Evolutionary conservation across 495 filamentous ascomycete species (phyloP).

Genomic region (Podospora anserina): DNA sequence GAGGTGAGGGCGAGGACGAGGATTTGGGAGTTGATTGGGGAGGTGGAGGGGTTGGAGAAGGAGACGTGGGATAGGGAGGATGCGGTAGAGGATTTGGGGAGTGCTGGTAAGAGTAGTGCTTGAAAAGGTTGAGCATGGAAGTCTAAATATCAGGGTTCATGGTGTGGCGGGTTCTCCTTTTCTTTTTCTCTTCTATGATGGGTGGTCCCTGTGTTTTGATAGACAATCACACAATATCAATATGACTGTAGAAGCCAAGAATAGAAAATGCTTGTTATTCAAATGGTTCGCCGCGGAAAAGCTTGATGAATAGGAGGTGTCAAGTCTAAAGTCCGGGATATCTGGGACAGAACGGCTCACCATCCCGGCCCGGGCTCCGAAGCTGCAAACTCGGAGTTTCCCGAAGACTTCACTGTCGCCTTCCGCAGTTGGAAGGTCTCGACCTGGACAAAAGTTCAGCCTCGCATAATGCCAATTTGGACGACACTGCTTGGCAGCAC

Average conservation of each 20-base stretch:
- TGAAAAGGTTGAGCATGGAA: constrained; percentile 4
- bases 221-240: neutral
- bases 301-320: neutral
- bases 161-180: too few species aligned
- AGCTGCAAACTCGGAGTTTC: too few species aligned
- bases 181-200: neutral
- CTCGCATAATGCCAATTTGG: constrained; percentile 9
- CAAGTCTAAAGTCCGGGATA: neutral
- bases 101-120: constrained; percentile 31
- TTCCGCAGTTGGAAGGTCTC: neutral
- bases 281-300: neutral
- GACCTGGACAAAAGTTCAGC: neutral
- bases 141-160: neutral
- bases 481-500: constrained; percentile 2
- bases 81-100: constrained; percentile 69
- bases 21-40: constrained; percentile 53
- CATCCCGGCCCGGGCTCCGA: too few species aligned
- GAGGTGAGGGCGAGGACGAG: constrained; percentile 41
- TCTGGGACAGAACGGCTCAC: too few species aligned
- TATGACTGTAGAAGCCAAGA: neutral
- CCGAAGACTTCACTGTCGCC: neutral
- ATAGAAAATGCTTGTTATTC: neutral
- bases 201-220: neutral
- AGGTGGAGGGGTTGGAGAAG: constrained; percentile 62
- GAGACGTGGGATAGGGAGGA: constrained; percentile 70